Base-by-base conservation (phyloP, 2,329 filamentous ascomycete genomes). In the Diaporthe aspalathi region DNA sequence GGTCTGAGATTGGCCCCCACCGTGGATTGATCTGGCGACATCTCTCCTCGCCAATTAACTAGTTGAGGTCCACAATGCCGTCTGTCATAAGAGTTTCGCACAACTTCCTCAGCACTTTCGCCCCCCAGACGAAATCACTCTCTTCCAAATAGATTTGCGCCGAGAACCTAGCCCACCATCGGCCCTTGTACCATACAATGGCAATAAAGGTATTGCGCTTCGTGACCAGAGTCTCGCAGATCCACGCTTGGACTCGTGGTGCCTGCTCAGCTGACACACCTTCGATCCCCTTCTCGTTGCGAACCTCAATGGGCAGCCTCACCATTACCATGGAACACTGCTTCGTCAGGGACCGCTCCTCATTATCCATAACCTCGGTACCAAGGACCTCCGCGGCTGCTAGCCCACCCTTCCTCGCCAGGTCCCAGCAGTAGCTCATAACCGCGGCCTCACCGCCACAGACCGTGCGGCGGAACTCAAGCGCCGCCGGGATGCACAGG, bases 71-170 rank as follows among this genome's bases (percentile, higher is more conserved):
- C 3, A 63, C 43, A 14, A 63, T 29, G 29, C 43, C 60, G 3
- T 12, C 6, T 8, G 43, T 14, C 43, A 35, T 49, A 3, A 63
- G 14, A 7, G n/a, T 63, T 45, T 63, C 27, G 43, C 80, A 82
- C n/a, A 88, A 52, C 50, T 83, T 80, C 78, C 88, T 87, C 76
- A 96, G 79, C 17, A 87, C 82, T 63, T 84, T 78, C 0, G 86
- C 93, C 5, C 87, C 86, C 88, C 88, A 93, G 78, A 91, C 88
- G 77, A 96, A 97, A 80, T 98, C 94, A 16, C 85, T 85, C 74
- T 91, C 79, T 29, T 93, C 93, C 22, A 98, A 81, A 79, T 95
- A 98, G 0, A 96, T 87, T 84, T 97, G 94, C 14, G 89, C 93
- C 78, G 92, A 94, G 56, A 97, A 77, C 57, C 95, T 84, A 0